These are phyloP conservation scores for Malus hybrid DNA, from an alignment of 331 rosid genomes.

Conservation along the genomic window DNA sequence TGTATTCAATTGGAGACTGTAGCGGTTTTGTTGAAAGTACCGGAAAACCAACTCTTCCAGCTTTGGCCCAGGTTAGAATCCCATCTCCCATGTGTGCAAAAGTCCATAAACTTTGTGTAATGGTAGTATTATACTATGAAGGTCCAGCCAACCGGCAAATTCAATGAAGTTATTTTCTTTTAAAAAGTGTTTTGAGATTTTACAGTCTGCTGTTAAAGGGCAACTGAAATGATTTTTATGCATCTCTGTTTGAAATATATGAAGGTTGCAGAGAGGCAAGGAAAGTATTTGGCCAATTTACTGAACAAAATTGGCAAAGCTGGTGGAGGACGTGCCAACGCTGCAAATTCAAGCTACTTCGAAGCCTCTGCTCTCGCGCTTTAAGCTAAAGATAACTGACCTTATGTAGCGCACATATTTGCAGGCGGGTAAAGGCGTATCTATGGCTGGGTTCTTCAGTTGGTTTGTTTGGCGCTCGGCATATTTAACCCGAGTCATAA, in stretches of 20 bases:
- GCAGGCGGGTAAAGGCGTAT: conserved; percentile 73
- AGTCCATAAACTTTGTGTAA: too few species aligned
- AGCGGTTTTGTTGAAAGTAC: conserved; percentile 92
- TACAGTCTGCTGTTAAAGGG: neutral
- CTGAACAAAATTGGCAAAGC: conserved; percentile 65
- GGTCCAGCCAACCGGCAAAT: too few species aligned
- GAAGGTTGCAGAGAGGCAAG: conserved; percentile 97
- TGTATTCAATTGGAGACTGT: conserved; percentile 91
- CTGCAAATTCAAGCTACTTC: conserved; percentile 10
- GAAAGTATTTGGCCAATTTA: conserved; percentile 60
- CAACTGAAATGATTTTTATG: neutral
- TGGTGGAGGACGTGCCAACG: conserved; percentile 64
- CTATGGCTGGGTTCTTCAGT: conserved; percentile 76
- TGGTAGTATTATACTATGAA: too few species aligned
- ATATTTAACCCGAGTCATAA: conserved; percentile 76
- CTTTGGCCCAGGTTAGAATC: conserved; percentile 71
- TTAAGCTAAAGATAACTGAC: conserved; percentile 3
- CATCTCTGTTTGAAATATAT: conserved; percentile 4
- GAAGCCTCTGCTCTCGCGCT: neutral
- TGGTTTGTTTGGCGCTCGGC: conserved; percentile 90
- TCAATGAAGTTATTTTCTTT: too few species aligned
- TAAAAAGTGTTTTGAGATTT: too few species aligned
- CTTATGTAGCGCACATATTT: neutral
- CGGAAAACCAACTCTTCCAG: conserved; percentile 77
- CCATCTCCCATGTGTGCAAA: too few species aligned